Evolutionary conservation across 257 asterid species (phyloP).

Genomic region (Vinca minor): DNA sequence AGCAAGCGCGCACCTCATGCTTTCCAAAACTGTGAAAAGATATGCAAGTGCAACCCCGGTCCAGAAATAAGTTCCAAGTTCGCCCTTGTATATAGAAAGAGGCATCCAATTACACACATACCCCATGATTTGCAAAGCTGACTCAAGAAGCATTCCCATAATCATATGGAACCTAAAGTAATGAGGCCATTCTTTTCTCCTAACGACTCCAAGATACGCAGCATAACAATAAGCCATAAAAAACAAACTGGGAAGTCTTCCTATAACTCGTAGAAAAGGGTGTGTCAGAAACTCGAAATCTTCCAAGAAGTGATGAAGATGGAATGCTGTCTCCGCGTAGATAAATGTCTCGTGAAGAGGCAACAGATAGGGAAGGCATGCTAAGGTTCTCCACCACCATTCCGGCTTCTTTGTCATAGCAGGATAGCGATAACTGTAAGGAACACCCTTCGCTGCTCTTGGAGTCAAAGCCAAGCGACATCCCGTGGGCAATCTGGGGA

Average conservation of each 20-base stretch:
- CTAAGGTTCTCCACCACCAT: conserved; percentile 89
- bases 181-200: conserved; percentile 94
- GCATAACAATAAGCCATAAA: conserved; percentile 75
- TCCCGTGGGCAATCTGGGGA: conserved; percentile 36
- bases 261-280: conserved; percentile 57
- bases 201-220: conserved; percentile 78
- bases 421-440: conserved; percentile 55
- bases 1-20: conserved; percentile 67
- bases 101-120: conserved; percentile 88
- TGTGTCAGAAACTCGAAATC: conserved; percentile 60
- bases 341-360: conserved; percentile 91
- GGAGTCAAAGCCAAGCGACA: conserved; percentile 22
- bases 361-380: conserved; percentile 85
- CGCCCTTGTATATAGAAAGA: conserved; percentile 64
- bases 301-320: conserved; percentile 68
- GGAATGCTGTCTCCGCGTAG: conserved; percentile 77
- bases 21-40: conserved; percentile 73
- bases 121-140: conserved; percentile 70
- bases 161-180: conserved; percentile 85
- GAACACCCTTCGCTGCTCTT: conserved; percentile 62
- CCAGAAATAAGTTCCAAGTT: conserved; percentile 87
- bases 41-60: conserved; percentile 53
- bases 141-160: conserved; percentile 84
- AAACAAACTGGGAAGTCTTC: conserved; percentile 77
- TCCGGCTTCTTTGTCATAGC: conserved; percentile 69